Evolutionary conservation across 257 asterid genomes (phyloP).

Genomic region (Nicotiana otophora): DNA sequence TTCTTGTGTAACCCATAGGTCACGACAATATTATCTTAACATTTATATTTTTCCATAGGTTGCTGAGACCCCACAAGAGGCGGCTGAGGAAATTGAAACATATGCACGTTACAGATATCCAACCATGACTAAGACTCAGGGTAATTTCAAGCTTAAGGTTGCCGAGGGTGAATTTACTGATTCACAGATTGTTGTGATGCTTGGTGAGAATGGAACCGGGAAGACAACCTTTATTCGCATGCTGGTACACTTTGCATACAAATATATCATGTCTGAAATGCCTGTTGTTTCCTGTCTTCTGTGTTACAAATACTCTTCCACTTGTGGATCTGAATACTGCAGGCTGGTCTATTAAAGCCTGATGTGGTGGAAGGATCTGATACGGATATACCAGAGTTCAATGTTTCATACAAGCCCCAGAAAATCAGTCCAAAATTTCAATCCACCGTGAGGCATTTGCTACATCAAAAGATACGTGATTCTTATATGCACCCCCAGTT

Average conservation of each 20-base stretch:
- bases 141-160: conserved; percentile 86
- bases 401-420: conserved; percentile 98
- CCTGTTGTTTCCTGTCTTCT: conserved; percentile 1
- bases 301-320: not conserved
- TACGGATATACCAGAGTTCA: conserved; percentile 85
- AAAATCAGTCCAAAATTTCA: conserved; percentile 85
- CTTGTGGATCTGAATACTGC: conserved; percentile 3
- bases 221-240: conserved; percentile 93
- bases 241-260: conserved; percentile 54
- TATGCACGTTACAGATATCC: conserved; percentile 90
- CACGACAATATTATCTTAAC: not conserved
- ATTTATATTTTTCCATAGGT: conserved; percentile 42
- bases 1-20: conserved; percentile 2
- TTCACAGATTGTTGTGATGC: conserved; percentile 98
- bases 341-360: conserved; percentile 98
- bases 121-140: conserved; percentile 90
- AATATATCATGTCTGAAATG: not conserved
- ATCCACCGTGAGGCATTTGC: conserved; percentile 60
- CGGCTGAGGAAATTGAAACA: conserved; percentile 81
- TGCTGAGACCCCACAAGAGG: conserved; percentile 92
- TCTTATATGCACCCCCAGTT: conserved; percentile 92
- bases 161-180: conserved; percentile 97
- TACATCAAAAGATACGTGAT: conserved; percentile 81
- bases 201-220: conserved; percentile 99
- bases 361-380: conserved; percentile 69